Evolutionary conservation across 169 alveolate genomes (phyloP).

Genomic region (Babesia bigemina): DNA sequence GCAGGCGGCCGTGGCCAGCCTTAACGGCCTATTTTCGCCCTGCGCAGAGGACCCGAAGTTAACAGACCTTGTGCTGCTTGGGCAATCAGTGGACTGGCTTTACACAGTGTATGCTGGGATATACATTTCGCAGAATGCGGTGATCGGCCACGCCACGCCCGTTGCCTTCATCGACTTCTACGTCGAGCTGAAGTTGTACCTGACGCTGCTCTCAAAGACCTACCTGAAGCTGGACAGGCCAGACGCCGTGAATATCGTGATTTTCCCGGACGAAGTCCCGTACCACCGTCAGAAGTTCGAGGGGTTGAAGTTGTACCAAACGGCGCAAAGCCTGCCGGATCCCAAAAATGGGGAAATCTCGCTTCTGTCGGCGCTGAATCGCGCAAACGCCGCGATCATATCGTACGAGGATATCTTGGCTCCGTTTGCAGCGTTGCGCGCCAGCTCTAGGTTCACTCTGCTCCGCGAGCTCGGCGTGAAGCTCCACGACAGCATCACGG

Average conservation of each 20-base stretch:
- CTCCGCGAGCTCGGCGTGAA: slow-evolving; percentile 6
- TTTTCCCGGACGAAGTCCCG: slow-evolving; percentile 26
- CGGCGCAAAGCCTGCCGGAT: background rate
- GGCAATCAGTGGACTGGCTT: slow-evolving; percentile 13
- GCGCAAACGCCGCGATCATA: slow-evolving; percentile 16
- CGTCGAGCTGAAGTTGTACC: slow-evolving; percentile 8
- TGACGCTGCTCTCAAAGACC: slow-evolving; percentile 19
- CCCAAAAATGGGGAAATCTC: background rate
- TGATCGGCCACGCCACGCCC: background rate
- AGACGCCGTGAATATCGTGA: slow-evolving; percentile 15
- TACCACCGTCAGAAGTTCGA: background rate
- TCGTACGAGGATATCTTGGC: slow-evolving; percentile 5
- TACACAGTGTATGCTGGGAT: slow-evolving; percentile 40
- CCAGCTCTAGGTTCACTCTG: background rate
- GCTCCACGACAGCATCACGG: background rate
- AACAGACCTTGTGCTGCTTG: slow-evolving; percentile 8
- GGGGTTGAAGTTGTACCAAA: background rate
- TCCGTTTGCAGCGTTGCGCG: slow-evolving; percentile 1
- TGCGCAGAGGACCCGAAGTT: background rate
- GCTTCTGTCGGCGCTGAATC: slow-evolving; percentile 27
- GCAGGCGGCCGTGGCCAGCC: background rate
- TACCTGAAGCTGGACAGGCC: slow-evolving; percentile 5
- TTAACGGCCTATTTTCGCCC: background rate
- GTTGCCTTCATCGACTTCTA: slow-evolving; percentile 10
- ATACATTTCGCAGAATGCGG: slow-evolving; percentile 30